These are phyloP conservation scores for Penicillium sp. DNA, from an alignment of 2,329 filamentous ascomycete species.

Conservation along the genomic window DNA sequence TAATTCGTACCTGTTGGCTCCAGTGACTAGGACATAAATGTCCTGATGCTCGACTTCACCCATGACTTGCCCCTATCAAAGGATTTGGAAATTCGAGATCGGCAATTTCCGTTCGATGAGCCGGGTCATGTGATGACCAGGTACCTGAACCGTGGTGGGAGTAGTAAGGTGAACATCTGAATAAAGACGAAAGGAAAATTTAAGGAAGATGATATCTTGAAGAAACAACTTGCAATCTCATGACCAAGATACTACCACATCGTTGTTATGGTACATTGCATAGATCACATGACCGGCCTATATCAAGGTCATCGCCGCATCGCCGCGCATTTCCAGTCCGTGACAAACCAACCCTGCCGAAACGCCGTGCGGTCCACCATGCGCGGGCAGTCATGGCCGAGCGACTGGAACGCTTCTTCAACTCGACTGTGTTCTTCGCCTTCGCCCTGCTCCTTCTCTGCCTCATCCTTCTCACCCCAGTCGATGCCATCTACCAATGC, in stretches of 20 bases:
- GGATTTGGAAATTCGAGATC: slow-evolving; percentile 1
- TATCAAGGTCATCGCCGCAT: not conserved
- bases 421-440: slow-evolving; percentile 73
- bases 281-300: slow-evolving; percentile 1
- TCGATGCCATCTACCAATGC: slow-evolving; percentile 76
- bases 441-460: slow-evolving; percentile 70
- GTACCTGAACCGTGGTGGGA: not conserved
- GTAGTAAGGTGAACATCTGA: not conserved
- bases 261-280: not conserved
- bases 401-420: slow-evolving; percentile 72
- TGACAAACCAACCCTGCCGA: slow-evolving; percentile 4
- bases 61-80: slow-evolving; percentile 14
- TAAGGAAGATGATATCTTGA: not conserved
- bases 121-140: slow-evolving; percentile 13
- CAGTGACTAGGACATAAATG: slow-evolving; percentile 68
- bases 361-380: slow-evolving; percentile 15
- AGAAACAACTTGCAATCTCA: not conserved
- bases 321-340: not conserved
- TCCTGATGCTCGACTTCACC: slow-evolving; percentile 21
- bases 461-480: slow-evolving; percentile 76
- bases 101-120: slow-evolving; percentile 5
- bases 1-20: slow-evolving; percentile 74
- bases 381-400: slow-evolving; percentile 30
- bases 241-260: not conserved
- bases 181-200: not conserved